Percentiles rank a stretch among this genome's conserved stretches.
Conservation (phyloP, 2,329 filamentous ascomycete species). For the Pseudocercospora fijiensis region DNA sequence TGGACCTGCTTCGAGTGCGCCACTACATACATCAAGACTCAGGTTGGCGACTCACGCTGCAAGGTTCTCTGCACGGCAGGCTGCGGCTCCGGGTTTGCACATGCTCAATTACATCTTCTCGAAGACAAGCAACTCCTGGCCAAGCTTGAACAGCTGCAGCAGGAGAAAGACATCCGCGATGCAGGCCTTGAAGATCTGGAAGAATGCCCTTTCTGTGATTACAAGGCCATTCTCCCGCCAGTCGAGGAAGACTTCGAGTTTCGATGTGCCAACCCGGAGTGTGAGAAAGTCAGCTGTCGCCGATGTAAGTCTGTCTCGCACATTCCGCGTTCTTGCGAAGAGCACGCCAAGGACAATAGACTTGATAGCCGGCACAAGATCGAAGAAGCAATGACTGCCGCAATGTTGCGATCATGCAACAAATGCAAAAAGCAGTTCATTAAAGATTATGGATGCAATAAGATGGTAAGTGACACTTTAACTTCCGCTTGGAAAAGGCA, state of each 20-base stretch:
- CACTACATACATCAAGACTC: constrained; percentile 62
- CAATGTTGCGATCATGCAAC: constrained; percentile 75
- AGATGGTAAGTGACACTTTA: constrained; percentile 56
- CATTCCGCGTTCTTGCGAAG: constrained; percentile 68
- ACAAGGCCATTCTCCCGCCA: constrained; percentile 69
- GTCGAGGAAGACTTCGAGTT: constrained; percentile 71
- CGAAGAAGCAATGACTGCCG: constrained; percentile 81
- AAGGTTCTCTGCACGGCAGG: constrained; percentile 65
- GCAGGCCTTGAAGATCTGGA: constrained; percentile 71
- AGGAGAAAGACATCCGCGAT: constrained; percentile 66
- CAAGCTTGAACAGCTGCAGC: constrained; percentile 69
- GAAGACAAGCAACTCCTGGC: constrained; percentile 58
- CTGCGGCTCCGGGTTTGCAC: constrained; percentile 63
- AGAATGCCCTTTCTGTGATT: constrained; percentile 79
- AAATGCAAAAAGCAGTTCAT: constrained; percentile 71
- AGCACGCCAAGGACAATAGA: constrained; percentile 60
- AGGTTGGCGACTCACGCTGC: constrained; percentile 69
- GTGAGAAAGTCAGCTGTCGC: constrained; percentile 53
- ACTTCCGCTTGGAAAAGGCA: background rate
- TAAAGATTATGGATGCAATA: constrained; percentile 79
- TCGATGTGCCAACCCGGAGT: constrained; percentile 65
- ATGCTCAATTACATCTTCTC: constrained; percentile 55
- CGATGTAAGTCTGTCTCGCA: constrained; percentile 69
- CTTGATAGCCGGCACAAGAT: constrained; percentile 63
- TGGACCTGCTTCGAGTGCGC: constrained; percentile 71